phyloP scores from a whole-genome alignment of 257 asterid species.

The Penstemon eatonii region DNA sequence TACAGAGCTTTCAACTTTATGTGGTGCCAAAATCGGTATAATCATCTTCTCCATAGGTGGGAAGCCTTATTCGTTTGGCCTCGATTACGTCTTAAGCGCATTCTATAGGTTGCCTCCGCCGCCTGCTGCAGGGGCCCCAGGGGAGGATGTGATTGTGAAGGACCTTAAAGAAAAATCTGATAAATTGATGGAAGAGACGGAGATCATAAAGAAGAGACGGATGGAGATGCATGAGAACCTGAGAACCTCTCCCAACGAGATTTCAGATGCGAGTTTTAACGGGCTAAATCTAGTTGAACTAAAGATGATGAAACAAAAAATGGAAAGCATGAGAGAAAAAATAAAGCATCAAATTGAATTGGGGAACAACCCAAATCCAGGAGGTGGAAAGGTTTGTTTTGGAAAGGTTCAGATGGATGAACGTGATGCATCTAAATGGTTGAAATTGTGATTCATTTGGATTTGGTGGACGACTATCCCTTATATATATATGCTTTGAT shows the following conservation, averaged over 20 bases:
- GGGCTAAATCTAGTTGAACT: neutral
- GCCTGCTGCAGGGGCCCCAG: neutral
- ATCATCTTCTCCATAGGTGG: conserved; percentile 15
- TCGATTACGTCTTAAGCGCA: neutral
- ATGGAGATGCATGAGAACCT: neutral
- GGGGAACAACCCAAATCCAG: too few species aligned
- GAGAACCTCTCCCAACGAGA: neutral
- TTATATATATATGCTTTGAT: too few species aligned
- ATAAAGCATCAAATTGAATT: neutral
- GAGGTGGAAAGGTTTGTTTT: neutral
- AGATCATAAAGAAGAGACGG: neutral
- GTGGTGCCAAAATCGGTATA: conserved; percentile 27
- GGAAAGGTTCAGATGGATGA: conserved; percentile 3
- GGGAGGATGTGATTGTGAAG: neutral
- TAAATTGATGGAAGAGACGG: neutral
- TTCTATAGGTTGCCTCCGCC: neutral
- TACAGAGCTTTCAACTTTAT: conserved; percentile 29
- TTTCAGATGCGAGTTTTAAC: neutral
- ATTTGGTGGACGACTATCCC: too few species aligned
- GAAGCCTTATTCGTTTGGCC: conserved; percentile 19
- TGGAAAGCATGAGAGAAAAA: neutral
- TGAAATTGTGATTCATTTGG: neutral
- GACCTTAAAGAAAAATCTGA: conserved; percentile 13
- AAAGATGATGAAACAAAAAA: neutral
- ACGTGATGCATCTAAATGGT: neutral